Base-by-base conservation (phyloP, 306 rosid genomes). In the Dryas octopetala region DNA sequence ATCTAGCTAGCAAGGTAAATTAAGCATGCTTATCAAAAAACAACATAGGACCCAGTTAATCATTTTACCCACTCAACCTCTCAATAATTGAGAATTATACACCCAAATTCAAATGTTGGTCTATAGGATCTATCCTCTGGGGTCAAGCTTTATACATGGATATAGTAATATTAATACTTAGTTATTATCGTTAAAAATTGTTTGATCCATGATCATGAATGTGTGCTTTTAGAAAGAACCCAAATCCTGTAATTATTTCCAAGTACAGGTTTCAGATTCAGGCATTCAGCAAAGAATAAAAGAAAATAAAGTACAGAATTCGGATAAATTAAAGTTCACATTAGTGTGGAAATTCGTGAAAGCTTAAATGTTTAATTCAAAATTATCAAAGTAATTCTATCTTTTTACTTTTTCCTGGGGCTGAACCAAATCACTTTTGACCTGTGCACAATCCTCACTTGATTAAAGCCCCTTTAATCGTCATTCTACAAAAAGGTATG, bases 351-450 rank as follows among this genome's bases (percentile, higher is more conserved):
- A 71, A 74, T 74, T 74, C 47, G 85, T n/a, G 75, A 81, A 81
- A 83, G 80, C 71, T n/a, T 11, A 8, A 58, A 32, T 62, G 78
- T 74, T 50, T 38, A 74, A 86, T 68, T 67, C 54, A 72, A 81
- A 65, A 52, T 64, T 17, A 80, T 51, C 74, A 76, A 74, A 62
- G 61, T 62, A 73, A 68, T 55, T 59, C 74, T 53, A 60, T 78
- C 80, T 17, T 77, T 70, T 75, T 83, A 45, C 68, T 72, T 83
- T 83, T 76, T 14, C 0, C 57, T 76, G 57, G 75, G 77, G 71
- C 68, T 53, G 77, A 80, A 66, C 68, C 89, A 48, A 81, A 45
- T 79, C 83, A 85, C 93, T 89, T 87, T 91, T 85, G 93, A 88
- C 90, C 85, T 79, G 45, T 28, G 57, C 78, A 77, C 79, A 50